phyloP scores from a whole-genome alignment of 164 flowering plant genomes.

The Nelumbo lutea region DNA sequence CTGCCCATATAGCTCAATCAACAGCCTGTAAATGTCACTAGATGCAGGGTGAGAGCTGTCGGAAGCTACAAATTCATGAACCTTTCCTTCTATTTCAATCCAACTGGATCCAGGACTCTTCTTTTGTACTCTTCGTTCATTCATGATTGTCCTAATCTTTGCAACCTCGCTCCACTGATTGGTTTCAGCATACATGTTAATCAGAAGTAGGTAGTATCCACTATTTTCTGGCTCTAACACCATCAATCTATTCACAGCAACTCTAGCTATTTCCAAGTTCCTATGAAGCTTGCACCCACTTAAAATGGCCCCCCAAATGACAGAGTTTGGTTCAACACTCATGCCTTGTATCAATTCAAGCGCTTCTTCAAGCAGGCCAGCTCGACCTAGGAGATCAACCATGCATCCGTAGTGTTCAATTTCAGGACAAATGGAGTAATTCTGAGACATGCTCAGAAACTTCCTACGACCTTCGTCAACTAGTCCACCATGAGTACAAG shows the following conservation, averaged over 20 bases:
- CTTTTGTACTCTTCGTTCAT: constrained; percentile 49
- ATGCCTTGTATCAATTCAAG: constrained; percentile 45
- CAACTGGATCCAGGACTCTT: constrained; percentile 68
- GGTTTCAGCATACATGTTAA: constrained; percentile 67
- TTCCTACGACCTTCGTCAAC: constrained; percentile 57
- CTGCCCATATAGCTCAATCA: constrained; percentile 45
- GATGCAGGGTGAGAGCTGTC: constrained; percentile 47
- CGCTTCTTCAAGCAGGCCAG: constrained; percentile 65
- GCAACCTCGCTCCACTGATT: constrained; percentile 65
- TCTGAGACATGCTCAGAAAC: constrained; percentile 49
- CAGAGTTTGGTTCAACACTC: constrained; percentile 56
- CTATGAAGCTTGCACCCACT: constrained; percentile 66
- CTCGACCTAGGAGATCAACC: constrained; percentile 69
- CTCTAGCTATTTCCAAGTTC: constrained; percentile 55
- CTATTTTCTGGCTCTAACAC: constrained; percentile 63
- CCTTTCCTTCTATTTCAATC: constrained; percentile 51
- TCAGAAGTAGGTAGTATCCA: constrained; percentile 50
- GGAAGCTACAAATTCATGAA: constrained; percentile 62
- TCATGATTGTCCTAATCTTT: constrained; percentile 43
- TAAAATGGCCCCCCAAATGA: constrained; percentile 72
- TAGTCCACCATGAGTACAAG: constrained; percentile 73
- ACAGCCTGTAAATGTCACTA: constrained; percentile 35
- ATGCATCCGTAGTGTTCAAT: constrained; percentile 80
- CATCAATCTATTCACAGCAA: constrained; percentile 45
- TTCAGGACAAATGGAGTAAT: constrained; percentile 40